Evolutionary conservation across 305 asterid species (phyloP).

Genomic region (Petunia hybrid): DNA sequence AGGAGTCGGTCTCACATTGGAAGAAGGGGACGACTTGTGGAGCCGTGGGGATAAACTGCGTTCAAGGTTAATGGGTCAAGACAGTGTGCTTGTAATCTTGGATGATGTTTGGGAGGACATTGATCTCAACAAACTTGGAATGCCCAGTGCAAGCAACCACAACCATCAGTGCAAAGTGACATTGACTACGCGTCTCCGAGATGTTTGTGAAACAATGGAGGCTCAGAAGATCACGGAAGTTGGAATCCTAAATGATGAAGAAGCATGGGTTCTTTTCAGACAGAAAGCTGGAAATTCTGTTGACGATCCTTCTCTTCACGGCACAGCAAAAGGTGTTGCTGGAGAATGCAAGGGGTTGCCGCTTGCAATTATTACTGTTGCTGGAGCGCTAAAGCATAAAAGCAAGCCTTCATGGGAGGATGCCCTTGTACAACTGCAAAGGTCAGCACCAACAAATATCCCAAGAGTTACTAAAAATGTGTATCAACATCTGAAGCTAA

Average conservation of each 20-base stretch:
- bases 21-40: not conserved
- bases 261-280: conserved; percentile 43
- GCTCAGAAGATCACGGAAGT: conserved; percentile 17
- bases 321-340: conserved; percentile 34
- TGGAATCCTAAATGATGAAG: conserved; percentile 30
- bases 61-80: not conserved
- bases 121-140: conserved; percentile 39
- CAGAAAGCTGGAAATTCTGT: not conserved
- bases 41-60: conserved; percentile 31
- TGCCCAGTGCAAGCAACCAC: not conserved
- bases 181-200: conserved; percentile 34
- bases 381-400: conserved; percentile 30
- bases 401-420: conserved; percentile 35
- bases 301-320: not conserved
- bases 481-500: conserved; percentile 35
- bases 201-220: conserved; percentile 32
- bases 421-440: conserved; percentile 32
- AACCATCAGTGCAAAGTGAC: conserved; percentile 29
- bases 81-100: conserved; percentile 38
- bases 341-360: conserved; percentile 46
- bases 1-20: conserved; percentile 35
- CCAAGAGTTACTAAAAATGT: not conserved
- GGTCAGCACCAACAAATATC: not conserved
- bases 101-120: conserved; percentile 50
- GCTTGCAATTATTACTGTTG: conserved; percentile 43